Conservation (phyloP, 2,329 filamentous ascomycete species). For the Verticillium tricorpus region DNA sequence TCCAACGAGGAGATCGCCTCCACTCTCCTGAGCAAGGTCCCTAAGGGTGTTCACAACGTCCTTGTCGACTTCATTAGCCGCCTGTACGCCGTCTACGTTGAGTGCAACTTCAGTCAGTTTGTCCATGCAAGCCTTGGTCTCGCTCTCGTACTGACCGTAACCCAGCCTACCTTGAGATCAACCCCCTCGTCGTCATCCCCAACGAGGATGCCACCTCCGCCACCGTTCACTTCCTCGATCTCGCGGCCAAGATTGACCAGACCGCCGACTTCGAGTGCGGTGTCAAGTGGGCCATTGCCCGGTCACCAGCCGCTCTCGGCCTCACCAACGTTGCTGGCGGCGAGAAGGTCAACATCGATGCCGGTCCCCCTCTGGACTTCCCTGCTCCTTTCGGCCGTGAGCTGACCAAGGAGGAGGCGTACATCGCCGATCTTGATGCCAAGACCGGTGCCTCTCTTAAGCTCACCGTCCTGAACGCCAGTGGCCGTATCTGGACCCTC, state of each 20-base stretch:
- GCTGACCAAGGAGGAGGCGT: conserved; percentile 97
- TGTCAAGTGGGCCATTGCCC: conserved; percentile 97
- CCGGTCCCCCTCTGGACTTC: conserved; percentile 97
- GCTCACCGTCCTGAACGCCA: conserved; percentile 89
- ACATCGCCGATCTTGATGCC: conserved; percentile 96
- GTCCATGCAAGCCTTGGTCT: background rate
- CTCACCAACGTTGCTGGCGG: conserved; percentile 64
- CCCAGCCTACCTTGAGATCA: conserved; percentile 90
- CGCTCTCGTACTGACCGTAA: background rate
- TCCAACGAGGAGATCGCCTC: conserved; percentile 91
- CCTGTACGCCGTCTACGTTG: conserved; percentile 97
- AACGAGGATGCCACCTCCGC: conserved; percentile 89
- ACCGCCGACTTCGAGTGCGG: conserved; percentile 99
- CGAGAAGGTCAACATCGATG: conserved; percentile 86
- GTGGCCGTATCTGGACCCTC: conserved; percentile 93
- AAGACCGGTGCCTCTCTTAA: conserved; percentile 99
- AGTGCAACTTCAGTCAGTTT: conserved; percentile 81
- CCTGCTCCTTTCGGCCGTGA: conserved; percentile 98
- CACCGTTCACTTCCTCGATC: conserved; percentile 94
- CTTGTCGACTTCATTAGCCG: conserved; percentile 98
- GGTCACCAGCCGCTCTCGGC: conserved; percentile 83
- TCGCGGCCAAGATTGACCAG: conserved; percentile 98
- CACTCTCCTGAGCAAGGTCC: conserved; percentile 85
- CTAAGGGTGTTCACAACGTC: conserved; percentile 93
- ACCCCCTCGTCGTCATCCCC: conserved; percentile 96